Evolutionary conservation across 129 eudicot species (phyloP).

Genomic region (Gnaphalium uliginosum): DNA sequence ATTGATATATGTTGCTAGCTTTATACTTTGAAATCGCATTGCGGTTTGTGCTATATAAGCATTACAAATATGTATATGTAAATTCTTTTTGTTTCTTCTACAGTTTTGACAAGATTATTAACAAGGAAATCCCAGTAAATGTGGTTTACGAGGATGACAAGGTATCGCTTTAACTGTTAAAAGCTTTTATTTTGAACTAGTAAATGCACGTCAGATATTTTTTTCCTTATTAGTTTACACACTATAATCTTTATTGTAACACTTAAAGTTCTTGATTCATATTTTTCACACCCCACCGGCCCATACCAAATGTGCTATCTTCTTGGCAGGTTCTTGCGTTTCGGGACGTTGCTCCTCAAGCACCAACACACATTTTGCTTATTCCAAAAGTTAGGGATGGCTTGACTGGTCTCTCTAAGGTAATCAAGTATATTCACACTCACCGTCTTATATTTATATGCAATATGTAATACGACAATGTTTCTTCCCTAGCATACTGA

Average conservation of each 20-base stretch:
- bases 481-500: neutral
- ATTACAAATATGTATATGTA: neutral
- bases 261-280: neutral
- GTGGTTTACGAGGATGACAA: constrained; percentile 86
- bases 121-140: constrained; percentile 78
- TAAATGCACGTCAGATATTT: neutral
- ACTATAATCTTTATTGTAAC: constrained; percentile 1
- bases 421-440: constrained; percentile 24
- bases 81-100: neutral
- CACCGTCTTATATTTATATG: neutral
- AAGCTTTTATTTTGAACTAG: neutral
- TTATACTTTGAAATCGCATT: neutral
- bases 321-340: constrained; percentile 84
- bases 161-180: constrained; percentile 34
- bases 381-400: constrained; percentile 91
- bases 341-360: constrained; percentile 81
- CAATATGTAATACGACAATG: neutral
- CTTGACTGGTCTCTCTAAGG: constrained; percentile 84
- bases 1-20: neutral
- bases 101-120: constrained; percentile 90
- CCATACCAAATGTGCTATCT: neutral
- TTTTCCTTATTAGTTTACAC: too few species aligned
- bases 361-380: constrained; percentile 75
- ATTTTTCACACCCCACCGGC: neutral
- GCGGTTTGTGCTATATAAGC: neutral